Evolutionary conservation across 495 filamentous ascomycete genomes (phyloP).

Genomic region (Penicillium lagena): DNA sequence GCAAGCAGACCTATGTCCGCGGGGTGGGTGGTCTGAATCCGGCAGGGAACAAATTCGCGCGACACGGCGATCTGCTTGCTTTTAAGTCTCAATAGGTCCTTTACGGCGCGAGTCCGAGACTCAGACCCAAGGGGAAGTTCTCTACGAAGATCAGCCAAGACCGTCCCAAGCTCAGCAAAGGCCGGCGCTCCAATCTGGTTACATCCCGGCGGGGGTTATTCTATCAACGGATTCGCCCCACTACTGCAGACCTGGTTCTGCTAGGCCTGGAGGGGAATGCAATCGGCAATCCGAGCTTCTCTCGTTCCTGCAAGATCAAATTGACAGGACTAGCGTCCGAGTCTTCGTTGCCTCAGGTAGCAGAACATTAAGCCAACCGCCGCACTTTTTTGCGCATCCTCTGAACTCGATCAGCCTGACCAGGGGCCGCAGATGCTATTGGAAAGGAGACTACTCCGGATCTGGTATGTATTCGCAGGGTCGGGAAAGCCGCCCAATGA

Average conservation of each 20-base stretch:
- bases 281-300: not conserved
- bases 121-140: not conserved
- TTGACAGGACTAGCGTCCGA: no score
- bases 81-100: conserved; percentile 1
- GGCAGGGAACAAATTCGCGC: not conserved
- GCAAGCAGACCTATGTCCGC: not conserved
- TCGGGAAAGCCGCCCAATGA: no score
- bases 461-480: no score
- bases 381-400: no score
- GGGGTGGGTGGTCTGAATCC: not conserved
- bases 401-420: not conserved
- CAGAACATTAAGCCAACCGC: no score
- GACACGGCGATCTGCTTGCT: not conserved
- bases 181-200: conserved; percentile 3
- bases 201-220: not conserved
- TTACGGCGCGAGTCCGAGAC: conserved; percentile 3
- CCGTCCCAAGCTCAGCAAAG: conserved; percentile 6
- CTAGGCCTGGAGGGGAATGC: no score
- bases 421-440: no score
- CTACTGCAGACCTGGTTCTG: no score
- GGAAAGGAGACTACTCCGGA: no score
- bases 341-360: no score
- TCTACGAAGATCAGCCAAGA: conserved; percentile 16
- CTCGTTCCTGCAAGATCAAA: no score
- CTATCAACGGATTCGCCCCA: no score